These are phyloP conservation scores for Eucalyptus microcorys DNA, from an alignment of 345 rosid species.

Conservation along the genomic window DNA sequence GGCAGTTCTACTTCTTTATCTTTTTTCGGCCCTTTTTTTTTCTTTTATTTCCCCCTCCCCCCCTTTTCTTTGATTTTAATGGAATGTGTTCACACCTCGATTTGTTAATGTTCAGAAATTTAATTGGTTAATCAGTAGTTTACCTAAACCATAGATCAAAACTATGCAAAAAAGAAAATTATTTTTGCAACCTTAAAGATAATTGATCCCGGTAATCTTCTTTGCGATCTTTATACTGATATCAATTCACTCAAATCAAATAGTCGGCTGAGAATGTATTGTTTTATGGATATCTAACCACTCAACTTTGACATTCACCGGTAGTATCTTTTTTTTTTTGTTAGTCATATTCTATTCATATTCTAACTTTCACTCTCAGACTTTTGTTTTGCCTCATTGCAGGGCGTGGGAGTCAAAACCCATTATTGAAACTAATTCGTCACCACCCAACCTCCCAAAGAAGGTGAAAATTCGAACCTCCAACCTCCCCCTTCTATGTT, in stretches of 20 bases:
- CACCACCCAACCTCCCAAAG: rapidly evolving
- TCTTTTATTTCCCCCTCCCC: neutral
- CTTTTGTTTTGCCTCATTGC: rapidly evolving
- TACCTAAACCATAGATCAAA: neutral
- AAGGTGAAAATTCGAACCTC: rapidly evolving
- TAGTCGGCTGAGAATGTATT: neutral
- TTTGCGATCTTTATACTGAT: neutral
- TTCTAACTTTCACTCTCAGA: too few species aligned
- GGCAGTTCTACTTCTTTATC: neutral
- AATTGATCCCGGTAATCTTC: neutral
- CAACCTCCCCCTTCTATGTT: rapidly evolving
- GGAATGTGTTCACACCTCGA: neutral
- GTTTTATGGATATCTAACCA: neutral
- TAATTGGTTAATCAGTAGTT: neutral
- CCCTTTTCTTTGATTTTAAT: neutral
- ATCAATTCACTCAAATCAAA: neutral
- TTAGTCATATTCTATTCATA: rapidly evolving
- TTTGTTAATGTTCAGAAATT: neutral
- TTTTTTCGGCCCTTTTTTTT: neutral
- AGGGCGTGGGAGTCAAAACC: rapidly evolving
- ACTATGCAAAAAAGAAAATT: neutral
- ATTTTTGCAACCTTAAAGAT: neutral
- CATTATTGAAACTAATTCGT: too few species aligned
- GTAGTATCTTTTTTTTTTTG: neutral
- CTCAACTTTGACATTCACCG: neutral